Evolutionary conservation across 2,329 filamentous ascomycete genomes (phyloP), one percentile per base, ranked within the genome.

Genomic region (Aureobasidium pullulans): DNA sequence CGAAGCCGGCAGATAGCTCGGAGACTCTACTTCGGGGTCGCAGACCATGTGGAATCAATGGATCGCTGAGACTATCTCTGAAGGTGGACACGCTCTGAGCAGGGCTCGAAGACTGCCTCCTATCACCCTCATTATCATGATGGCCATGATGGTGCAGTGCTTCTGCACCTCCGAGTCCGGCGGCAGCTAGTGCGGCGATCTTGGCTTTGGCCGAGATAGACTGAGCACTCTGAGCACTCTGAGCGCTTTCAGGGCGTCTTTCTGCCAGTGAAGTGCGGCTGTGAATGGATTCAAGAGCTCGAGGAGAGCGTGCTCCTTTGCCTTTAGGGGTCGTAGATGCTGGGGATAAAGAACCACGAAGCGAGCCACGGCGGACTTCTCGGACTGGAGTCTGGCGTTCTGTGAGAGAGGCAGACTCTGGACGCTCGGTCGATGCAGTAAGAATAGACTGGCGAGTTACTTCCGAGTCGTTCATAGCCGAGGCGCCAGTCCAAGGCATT

Each of bases 21-120:
- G 61, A 46, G 37, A 56, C 37, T 44, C 68, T 66, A 54, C 68
- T 72, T 16, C 62, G 63, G n/a, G 69, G 68, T 31, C 69, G 67
- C 16, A 71, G 61, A 2, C 66, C 69, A 31, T 64, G 62, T 8
- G 71, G 70, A 1, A 71, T 63, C 10, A 73, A 65, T 15, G 69
- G 66, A 37, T 70, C 68, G 23, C 36, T 57, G 16, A 54, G 60
- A 28, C 84, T 84, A 48, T 84, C 84, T 66, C 91, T 68, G 67
- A 91, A 93, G 63, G 92, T 94, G 10, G 90, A 93, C 15, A 96
- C 89, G 67, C 92, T 96, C 65, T 94, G 92, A 61, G 96, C 92
- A 0, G 93, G 93, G 69, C 92, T 96, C 85, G 72, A 15, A 83
- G 84, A 42, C 23, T 43, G 34, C 36, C 23, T 23, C 23, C 23